phyloP scores from a whole-genome alignment of 2,329 filamentous ascomycete species.

The Hymenoscyphus linearis region DNA sequence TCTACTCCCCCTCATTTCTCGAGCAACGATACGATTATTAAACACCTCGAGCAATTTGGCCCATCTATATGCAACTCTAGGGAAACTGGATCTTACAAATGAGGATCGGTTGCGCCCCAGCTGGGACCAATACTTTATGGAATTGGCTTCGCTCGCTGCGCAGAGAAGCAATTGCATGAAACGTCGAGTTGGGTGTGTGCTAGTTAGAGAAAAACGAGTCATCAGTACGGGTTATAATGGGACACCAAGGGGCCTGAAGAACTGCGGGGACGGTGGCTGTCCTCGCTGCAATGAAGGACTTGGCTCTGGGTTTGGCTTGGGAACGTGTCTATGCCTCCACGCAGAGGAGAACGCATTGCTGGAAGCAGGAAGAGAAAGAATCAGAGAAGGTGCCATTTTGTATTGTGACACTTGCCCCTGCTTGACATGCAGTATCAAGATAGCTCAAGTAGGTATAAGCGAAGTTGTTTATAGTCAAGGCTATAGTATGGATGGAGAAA shows the following conservation, averaged over 20 bases:
- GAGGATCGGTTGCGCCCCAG: slow-evolving; percentile 75
- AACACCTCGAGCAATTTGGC: slow-evolving; percentile 73
- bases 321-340: slow-evolving; percentile 93
- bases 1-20: slow-evolving; percentile 71
- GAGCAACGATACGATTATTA: slow-evolving; percentile 77
- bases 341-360: slow-evolving; percentile 96
- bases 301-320: slow-evolving; percentile 64
- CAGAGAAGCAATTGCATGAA: slow-evolving; percentile 98
- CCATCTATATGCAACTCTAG: slow-evolving; percentile 67
- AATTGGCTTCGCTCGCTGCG: slow-evolving; percentile 84
- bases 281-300: slow-evolving; percentile 74
- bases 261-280: slow-evolving; percentile 93
- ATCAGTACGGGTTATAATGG: slow-evolving; percentile 97
- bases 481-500: slow-evolving; percentile 89
- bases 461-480: slow-evolving; percentile 93
- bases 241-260: slow-evolving; percentile 81
- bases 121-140: slow-evolving; percentile 99
- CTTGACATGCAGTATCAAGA: slow-evolving; percentile 97
- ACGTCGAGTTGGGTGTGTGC: slow-evolving; percentile 86
- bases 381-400: slow-evolving; percentile 73
- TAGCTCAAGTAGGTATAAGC: slow-evolving; percentile 89
- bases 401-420: slow-evolving; percentile 98
- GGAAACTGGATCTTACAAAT: slow-evolving; percentile 70
- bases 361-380: slow-evolving; percentile 87
- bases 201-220: slow-evolving; percentile 80